A percentile compares a stretch with the other conserved stretches of the same genome.
These are phyloP conservation scores for Aphanomyces invadans DNA, from an alignment of 352 stramenopile genomes.

Conservation along the genomic window DNA sequence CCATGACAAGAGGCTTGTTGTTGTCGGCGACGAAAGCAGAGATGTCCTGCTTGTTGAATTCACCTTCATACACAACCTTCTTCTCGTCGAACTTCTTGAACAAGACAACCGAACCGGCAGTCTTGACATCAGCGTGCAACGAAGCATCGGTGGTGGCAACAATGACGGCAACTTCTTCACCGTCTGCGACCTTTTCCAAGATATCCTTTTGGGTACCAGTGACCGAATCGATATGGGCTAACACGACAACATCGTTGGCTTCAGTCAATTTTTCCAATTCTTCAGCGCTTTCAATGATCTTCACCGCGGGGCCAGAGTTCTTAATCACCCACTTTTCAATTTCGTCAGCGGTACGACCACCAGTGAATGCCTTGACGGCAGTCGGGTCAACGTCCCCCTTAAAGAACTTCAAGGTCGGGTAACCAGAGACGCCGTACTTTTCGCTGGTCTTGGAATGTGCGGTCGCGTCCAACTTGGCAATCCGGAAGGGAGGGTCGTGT, in stretches of 20 bases:
- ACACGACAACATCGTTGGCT: slow-evolving; percentile 79
- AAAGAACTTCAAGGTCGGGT: slow-evolving; percentile 91
- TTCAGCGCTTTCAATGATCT: slow-evolving; percentile 60
- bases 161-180: slow-evolving; percentile 69
- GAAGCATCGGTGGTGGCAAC: slow-evolving; percentile 63
- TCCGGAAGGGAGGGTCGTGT: slow-evolving; percentile 58
- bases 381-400: slow-evolving; percentile 66
- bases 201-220: slow-evolving; percentile 59
- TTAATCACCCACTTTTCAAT: slow-evolving; percentile 88
- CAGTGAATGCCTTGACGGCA: slow-evolving; percentile 79
- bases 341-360: slow-evolving; percentile 72
- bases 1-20: slow-evolving; percentile 84
- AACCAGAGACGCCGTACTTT: slow-evolving; percentile 78
- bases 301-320: slow-evolving; percentile 85
- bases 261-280: slow-evolving; percentile 75
- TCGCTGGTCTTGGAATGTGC: slow-evolving; percentile 69
- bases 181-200: slow-evolving; percentile 66
- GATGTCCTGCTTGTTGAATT: slow-evolving; percentile 57
- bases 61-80: slow-evolving; percentile 68
- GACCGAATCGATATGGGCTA: slow-evolving; percentile 71
- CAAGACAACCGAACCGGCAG: slow-evolving; percentile 61
- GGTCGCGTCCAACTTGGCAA: slow-evolving; percentile 87
- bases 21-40: slow-evolving; percentile 67
- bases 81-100: slow-evolving; percentile 86
- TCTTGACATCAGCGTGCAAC: slow-evolving; percentile 44